Percentiles rank a stretch among this genome's conserved stretches.
Evolutionary conservation across 2,329 filamentous ascomycete genomes (phyloP).

Genomic region (Thielaviopsis musarum): DNA sequence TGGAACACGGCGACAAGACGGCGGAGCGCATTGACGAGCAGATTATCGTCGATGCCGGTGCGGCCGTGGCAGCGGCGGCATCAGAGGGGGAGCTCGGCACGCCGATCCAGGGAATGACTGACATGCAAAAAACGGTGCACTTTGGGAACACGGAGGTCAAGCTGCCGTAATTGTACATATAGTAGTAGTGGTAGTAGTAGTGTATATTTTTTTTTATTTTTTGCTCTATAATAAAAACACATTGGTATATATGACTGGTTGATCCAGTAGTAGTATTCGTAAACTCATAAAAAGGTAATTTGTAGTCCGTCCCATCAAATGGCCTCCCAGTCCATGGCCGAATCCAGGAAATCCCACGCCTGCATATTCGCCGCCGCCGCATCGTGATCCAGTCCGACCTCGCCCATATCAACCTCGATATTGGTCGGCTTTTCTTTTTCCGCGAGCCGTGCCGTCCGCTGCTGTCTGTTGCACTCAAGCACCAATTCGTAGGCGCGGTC

Average conservation of each 20-base stretch:
- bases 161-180: slow-evolving; percentile 1
- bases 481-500: slow-evolving; percentile 40
- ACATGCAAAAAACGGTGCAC: slow-evolving; percentile 10
- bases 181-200: too few relatives aligned
- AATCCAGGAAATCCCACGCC: slow-evolving; percentile 40
- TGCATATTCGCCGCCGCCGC: slow-evolving; percentile 16
- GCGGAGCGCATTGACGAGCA: slow-evolving; percentile 42
- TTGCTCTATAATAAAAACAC: neutral
- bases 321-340: slow-evolving; percentile 43
- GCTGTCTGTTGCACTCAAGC: slow-evolving; percentile 23
- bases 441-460: neutral
- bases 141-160: slow-evolving; percentile 8
- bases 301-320: neutral
- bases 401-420: neutral
- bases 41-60: slow-evolving; percentile 48
- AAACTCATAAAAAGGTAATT: too few relatives aligned
- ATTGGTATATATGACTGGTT: neutral
- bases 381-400: neutral
- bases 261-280: neutral
- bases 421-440: neutral
- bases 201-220: neutral
- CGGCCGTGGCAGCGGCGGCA: slow-evolving; percentile 19
- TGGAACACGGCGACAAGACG: slow-evolving; percentile 47
- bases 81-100: slow-evolving; percentile 5
- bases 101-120: slow-evolving; percentile 11